Evolutionary conservation across 2,329 filamentous ascomycete genomes (phyloP).

Genomic region (Botrytis fabae): DNA sequence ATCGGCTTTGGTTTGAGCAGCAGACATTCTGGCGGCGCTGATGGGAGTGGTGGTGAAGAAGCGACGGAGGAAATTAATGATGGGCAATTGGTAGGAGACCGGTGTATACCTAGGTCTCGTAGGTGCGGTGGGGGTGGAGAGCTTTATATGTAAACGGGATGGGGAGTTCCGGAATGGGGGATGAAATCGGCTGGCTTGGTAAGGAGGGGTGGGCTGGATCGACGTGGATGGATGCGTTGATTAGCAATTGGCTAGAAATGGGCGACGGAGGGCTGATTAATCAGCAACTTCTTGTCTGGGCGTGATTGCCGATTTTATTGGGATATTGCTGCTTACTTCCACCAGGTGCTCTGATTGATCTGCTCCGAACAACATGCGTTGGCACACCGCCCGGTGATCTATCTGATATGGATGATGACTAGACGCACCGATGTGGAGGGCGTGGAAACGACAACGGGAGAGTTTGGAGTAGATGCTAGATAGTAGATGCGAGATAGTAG

Average conservation of each 20-base stretch:
- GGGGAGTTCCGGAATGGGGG: neutral
- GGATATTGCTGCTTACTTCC: neutral
- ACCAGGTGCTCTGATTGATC: neutral
- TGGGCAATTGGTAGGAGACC: slow-evolving; percentile 33
- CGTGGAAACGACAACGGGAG: too few species aligned
- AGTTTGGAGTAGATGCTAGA: too few species aligned
- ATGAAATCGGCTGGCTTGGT: neutral
- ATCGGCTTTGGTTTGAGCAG: slow-evolving; percentile 81
- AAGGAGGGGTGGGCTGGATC: neutral
- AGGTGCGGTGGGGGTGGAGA: slow-evolving; percentile 18
- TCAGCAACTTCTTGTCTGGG: neutral
- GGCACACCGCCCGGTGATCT: slow-evolving; percentile 2
- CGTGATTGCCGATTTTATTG: neutral
- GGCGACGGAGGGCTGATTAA: neutral
- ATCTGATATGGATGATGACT: neutral
- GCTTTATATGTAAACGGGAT: slow-evolving; percentile 9
- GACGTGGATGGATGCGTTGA: neutral
- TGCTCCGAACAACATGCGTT: neutral
- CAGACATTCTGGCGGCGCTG: slow-evolving; percentile 71
- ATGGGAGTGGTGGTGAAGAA: slow-evolving; percentile 64
- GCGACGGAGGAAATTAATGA: slow-evolving; percentile 68
- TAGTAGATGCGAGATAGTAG: too few species aligned
- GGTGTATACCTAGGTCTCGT: slow-evolving; percentile 15
- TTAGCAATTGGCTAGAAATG: slow-evolving; percentile 11
- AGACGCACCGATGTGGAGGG: neutral